Evolutionary conservation across 2,329 filamentous ascomycete genomes (phyloP).

Genomic region (Fusarium sambucinum): DNA sequence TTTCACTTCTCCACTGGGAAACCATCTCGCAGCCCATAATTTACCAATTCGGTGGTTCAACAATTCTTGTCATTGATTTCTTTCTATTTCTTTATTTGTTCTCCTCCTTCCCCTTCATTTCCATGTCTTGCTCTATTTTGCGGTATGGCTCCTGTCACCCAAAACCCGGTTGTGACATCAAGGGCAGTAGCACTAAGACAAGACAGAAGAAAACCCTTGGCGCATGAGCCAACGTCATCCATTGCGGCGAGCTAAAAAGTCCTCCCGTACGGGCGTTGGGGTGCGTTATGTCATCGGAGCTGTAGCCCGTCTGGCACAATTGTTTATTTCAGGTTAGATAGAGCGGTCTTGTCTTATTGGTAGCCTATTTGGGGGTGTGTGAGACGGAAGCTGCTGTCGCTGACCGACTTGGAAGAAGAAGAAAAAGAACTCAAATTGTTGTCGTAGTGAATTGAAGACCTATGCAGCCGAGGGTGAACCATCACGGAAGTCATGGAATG

Average conservation of each 20-base stretch:
- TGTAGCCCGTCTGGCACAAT: not conserved
- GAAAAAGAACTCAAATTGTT: conserved; percentile 13
- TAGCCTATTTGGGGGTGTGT: conserved; percentile 7
- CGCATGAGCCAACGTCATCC: conserved; percentile 37
- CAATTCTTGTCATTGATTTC: not conserved
- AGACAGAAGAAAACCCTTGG: conserved; percentile 25
- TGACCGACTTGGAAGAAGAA: not conserved
- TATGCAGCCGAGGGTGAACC: not conserved
- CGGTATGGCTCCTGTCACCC: conserved; percentile 26
- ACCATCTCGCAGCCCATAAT: conserved; percentile 27
- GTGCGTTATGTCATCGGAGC: conserved; percentile 39
- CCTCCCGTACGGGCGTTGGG: conserved; percentile 11
- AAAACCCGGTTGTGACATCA: conserved; percentile 2
- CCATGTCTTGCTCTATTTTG: not conserved
- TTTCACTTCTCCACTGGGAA: conserved; percentile 28
- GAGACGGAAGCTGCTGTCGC: not conserved
- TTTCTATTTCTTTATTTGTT: not conserved
- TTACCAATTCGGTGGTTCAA: not conserved
- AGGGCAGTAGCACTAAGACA: not conserved
- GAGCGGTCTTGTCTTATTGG: not conserved
- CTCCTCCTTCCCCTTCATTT: not conserved
- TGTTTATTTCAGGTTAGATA: conserved; percentile 19
- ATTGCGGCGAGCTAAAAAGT: conserved; percentile 9
- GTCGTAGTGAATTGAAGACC: not conserved
- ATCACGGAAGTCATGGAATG: not conserved